Conservation (phyloP, 306 rosid genomes). For the Trifolium pratense region DNA sequence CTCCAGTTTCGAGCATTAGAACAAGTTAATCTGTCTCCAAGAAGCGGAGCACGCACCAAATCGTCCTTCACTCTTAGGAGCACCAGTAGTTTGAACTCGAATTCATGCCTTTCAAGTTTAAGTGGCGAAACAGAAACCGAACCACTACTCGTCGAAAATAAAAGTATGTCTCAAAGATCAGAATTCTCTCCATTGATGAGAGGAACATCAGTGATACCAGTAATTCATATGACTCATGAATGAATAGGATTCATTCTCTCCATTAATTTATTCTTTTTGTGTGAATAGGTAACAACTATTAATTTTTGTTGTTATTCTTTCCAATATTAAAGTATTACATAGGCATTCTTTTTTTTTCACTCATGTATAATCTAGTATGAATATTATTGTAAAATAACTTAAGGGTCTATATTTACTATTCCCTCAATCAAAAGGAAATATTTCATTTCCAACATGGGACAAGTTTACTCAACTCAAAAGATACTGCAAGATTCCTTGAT, state of each 20-base stretch:
- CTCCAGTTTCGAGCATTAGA: constrained; percentile 85
- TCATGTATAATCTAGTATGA: constrained; percentile 51
- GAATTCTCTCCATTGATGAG: constrained; percentile 53
- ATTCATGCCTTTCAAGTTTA: constrained; percentile 37
- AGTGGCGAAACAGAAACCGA: constrained; percentile 41
- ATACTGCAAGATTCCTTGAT: constrained; percentile 30
- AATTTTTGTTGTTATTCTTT: constrained; percentile 51
- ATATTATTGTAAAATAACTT: constrained; percentile 48
- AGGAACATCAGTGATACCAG: constrained; percentile 53
- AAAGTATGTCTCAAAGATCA: constrained; percentile 40
- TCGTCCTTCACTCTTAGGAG: constrained; percentile 49
- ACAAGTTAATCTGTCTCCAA: constrained; percentile 86
- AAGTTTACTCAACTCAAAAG: constrained; percentile 22
- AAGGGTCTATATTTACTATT: constrained; percentile 51
- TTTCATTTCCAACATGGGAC: constrained; percentile 29
- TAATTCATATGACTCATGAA: constrained; percentile 41
- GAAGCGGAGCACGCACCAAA: constrained; percentile 50
- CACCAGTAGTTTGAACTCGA: constrained; percentile 46
- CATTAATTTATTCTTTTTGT: constrained; percentile 60
- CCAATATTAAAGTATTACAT: constrained; percentile 39
- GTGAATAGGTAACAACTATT: constrained; percentile 60
- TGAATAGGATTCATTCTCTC: constrained; percentile 38
- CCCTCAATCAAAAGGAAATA: constrained; percentile 44
- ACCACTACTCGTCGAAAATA: constrained; percentile 32
- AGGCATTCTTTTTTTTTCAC: constrained; percentile 49